A percentile compares a stretch with the other conserved stretches of the same genome.
These are phyloP conservation scores for Obba rivulosa DNA, from an alignment of 768 basidiomycete genomes.

Conservation along the genomic window DNA sequence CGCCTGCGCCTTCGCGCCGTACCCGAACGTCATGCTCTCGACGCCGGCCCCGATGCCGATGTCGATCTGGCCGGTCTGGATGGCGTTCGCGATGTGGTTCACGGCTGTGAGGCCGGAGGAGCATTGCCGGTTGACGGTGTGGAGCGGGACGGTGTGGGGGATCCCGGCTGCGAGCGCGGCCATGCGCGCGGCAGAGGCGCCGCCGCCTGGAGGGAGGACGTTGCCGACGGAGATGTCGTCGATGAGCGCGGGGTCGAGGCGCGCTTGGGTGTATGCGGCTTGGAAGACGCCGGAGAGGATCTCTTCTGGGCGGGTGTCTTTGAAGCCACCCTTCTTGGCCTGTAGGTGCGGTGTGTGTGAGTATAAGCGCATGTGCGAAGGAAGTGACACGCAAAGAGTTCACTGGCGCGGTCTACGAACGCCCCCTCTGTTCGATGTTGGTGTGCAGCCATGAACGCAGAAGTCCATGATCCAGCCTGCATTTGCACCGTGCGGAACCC, in stretches of 20 bases:
- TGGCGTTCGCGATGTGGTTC: slow-evolving; percentile 77
- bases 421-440: neutral
- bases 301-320: slow-evolving; percentile 82
- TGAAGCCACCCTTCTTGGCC: slow-evolving; percentile 86
- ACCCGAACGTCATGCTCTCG: slow-evolving; percentile 85
- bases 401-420: too few species aligned
- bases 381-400: too few species aligned
- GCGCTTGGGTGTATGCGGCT: slow-evolving; percentile 61
- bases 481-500: neutral
- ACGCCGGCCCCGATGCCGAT: slow-evolving; percentile 92
- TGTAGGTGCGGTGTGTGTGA: slow-evolving; percentile 21
- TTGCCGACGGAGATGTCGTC: slow-evolving; percentile 86
- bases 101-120: slow-evolving; percentile 82
- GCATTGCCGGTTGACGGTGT: slow-evolving; percentile 89
- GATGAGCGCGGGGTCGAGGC: slow-evolving; percentile 75
- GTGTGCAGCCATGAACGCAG: neutral
- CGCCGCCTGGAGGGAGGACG: slow-evolving; percentile 83
- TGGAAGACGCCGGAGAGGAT: slow-evolving; percentile 72
- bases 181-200: slow-evolving; percentile 79
- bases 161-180: slow-evolving; percentile 84
- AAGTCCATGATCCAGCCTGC: neutral
- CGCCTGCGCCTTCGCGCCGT: slow-evolving; percentile 51
- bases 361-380: too few species aligned
- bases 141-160: slow-evolving; percentile 65
- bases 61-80: slow-evolving; percentile 74